Evolutionary conservation across 495 filamentous ascomycete genomes (phyloP).

Genomic region (Xylaria scruposa): DNA sequence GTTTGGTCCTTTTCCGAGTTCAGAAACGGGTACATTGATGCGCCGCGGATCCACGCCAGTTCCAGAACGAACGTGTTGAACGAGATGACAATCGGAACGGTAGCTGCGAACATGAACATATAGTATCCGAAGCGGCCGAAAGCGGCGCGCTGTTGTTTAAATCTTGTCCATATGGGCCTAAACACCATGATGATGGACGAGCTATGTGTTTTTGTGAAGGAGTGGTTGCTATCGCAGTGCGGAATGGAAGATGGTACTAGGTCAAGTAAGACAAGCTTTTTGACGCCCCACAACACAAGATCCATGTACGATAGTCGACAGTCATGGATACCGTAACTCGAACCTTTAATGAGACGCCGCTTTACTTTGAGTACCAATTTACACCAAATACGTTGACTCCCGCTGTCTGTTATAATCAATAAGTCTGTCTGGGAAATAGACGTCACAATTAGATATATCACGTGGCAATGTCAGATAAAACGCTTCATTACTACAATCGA

Average conservation of each 20-base stretch:
- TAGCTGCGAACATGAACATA: conserved; percentile 62
- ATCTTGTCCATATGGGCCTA: conserved; percentile 42
- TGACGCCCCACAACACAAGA: conserved; percentile 20
- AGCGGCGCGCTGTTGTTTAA: conserved; percentile 36
- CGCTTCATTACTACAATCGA: conserved; percentile 23
- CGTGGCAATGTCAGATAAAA: background rate
- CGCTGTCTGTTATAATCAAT: background rate
- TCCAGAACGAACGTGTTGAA: conserved; percentile 68
- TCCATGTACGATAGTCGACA: background rate
- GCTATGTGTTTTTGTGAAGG: background rate
- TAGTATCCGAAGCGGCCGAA: conserved; percentile 49
- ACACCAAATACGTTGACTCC: background rate
- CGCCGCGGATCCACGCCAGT: conserved; percentile 67
- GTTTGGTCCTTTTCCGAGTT: conserved; percentile 68
- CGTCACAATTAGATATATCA: background rate
- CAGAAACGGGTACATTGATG: conserved; percentile 79
- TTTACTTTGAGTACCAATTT: background rate
- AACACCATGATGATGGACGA: conserved; percentile 38
- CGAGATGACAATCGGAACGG: conserved; percentile 69
- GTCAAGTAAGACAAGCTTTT: conserved; percentile 8
- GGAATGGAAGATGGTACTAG: background rate
- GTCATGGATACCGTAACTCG: background rate
- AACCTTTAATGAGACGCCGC: background rate
- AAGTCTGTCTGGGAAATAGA: background rate
- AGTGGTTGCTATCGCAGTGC: background rate